Evolutionary conservation across 2,329 filamentous ascomycete genomes (phyloP), one percentile per base, ranked within the genome.

Genomic region (Paraphaeosphaeria minitans): DNA sequence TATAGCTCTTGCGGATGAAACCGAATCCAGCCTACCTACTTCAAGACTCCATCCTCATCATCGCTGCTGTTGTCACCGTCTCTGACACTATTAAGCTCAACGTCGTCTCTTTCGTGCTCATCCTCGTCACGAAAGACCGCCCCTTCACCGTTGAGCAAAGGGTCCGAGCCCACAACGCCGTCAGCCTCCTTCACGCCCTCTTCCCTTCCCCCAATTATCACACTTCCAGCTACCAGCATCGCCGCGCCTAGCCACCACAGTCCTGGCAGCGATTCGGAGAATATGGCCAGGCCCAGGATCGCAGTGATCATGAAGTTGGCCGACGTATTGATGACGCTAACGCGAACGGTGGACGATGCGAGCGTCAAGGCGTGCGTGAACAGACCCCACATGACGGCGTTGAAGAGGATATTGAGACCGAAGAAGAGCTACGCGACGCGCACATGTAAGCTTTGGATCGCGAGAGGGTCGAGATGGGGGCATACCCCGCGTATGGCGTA

Each of bases 301-400:
- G 91, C 91, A 0, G 91, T 93, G 60, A 92, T 77, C 77, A 94
- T 84, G 75, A 94, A 94, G 78, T 94, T 94, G 57, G 89, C 84
- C 14, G 89, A 91, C 2, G 91, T 93, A 76, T 94, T 94, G 75
- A 94, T 87, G 73, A 94, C 89, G 65, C 87, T 89, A 50, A 93
- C 91, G 70, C 92, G 89, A 0, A 91, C 91, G 9, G 91, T 92
- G 1, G 89, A 92, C 58, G 85, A 84, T 14, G 90, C 89, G 19
- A 85, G 83, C 0, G 90, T 87, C n/a, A 94, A 84, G 53, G 91
- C 91, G 51, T 86, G 85, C 7, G 91, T 94, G 79, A 93, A 94
- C 49, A 94, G 84, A 0, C 89, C 87, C 91, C 91, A 94, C 91
- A 94, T 94, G 77, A 92, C 81, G 53, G 85, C 89, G 70, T 93